A percentile compares a stretch with the other conserved stretches of the same genome.
These are phyloP conservation scores for Candida stauntonica DNA, from an alignment of 805 yeast species.

Conservation along the genomic window DNA sequence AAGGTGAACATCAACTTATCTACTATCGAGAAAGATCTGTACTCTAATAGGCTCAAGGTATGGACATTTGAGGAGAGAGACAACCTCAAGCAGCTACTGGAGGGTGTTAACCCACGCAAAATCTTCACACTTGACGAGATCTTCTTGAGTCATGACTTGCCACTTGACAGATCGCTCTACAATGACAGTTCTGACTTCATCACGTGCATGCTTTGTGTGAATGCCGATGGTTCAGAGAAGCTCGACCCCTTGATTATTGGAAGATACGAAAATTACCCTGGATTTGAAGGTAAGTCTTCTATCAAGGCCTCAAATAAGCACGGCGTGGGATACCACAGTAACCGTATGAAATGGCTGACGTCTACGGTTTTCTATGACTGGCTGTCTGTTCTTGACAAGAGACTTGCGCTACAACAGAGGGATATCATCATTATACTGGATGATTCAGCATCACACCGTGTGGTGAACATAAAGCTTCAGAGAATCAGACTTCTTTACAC, in stretches of 20 bases:
- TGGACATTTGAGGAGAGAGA: conserved; percentile 59
- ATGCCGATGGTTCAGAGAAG: conserved; percentile 60
- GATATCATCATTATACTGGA: conserved; percentile 54
- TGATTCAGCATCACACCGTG: conserved; percentile 60
- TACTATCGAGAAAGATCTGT: conserved; percentile 40
- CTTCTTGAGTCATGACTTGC: conserved; percentile 53
- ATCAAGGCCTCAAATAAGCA: conserved; percentile 46
- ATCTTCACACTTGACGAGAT: conserved; percentile 60
- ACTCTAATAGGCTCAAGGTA: conserved; percentile 43
- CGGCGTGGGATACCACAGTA: conserved; percentile 52
- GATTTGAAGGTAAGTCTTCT: conserved; percentile 36
- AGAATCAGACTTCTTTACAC: conserved; percentile 38
- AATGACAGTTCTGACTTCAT: conserved; percentile 38
- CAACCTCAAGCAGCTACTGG: conserved; percentile 41
- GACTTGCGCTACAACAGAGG: conserved; percentile 43
- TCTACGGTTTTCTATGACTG: conserved; percentile 60
- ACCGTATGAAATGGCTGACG: conserved; percentile 59
- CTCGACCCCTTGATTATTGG: conserved; percentile 59
- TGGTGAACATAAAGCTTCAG: conserved; percentile 46
- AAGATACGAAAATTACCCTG: conserved; percentile 44
- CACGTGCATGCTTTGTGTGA: conserved; percentile 59
- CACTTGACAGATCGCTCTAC: conserved; percentile 52
- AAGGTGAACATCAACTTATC: conserved; percentile 49
- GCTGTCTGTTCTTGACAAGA: conserved; percentile 54
- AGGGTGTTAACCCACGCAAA: conserved; percentile 44